These are phyloP conservation scores for Leccinellum luteum DNA, from an alignment of 768 basidiomycete genomes.

Conservation along the genomic window DNA sequence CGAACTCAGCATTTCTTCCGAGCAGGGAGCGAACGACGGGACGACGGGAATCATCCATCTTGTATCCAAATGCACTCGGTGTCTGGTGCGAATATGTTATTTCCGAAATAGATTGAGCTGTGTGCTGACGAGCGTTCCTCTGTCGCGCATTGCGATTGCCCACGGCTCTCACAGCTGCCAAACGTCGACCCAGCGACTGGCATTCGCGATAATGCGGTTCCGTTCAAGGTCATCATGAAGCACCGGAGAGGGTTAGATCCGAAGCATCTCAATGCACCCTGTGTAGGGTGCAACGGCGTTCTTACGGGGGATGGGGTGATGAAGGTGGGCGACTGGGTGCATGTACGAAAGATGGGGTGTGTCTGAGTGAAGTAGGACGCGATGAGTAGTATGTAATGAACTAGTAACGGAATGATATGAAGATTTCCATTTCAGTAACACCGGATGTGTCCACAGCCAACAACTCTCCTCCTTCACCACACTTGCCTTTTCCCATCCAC, in stretches of 20 bases:
- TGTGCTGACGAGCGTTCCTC: constrained; percentile 1
- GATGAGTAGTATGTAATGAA: background rate
- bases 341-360: constrained; percentile 42
- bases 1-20: constrained; percentile 52
- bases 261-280: constrained; percentile 46
- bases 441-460: constrained; percentile 2
- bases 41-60: constrained; percentile 42
- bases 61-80: constrained; percentile 69
- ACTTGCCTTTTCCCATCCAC: background rate
- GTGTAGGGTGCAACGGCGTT: constrained; percentile 67
- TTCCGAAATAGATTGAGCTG: constrained; percentile 2
- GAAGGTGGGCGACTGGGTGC: constrained; percentile 60
- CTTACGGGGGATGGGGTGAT: constrained; percentile 49
- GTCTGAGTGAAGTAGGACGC: constrained; percentile 14
- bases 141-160: background rate
- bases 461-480: background rate
- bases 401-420: background rate
- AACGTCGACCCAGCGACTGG: constrained; percentile 69
- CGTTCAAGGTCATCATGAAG: constrained; percentile 73
- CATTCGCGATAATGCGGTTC: constrained; percentile 65
- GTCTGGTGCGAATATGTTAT: constrained; percentile 52
- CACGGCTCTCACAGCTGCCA: constrained; percentile 51
- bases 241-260: constrained; percentile 63
- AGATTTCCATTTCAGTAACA: constrained; percentile 12
- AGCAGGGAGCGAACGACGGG: constrained; percentile 15